Conservation (phyloP, 129 eudicot species). For the Flaveria bidentis region DNA sequence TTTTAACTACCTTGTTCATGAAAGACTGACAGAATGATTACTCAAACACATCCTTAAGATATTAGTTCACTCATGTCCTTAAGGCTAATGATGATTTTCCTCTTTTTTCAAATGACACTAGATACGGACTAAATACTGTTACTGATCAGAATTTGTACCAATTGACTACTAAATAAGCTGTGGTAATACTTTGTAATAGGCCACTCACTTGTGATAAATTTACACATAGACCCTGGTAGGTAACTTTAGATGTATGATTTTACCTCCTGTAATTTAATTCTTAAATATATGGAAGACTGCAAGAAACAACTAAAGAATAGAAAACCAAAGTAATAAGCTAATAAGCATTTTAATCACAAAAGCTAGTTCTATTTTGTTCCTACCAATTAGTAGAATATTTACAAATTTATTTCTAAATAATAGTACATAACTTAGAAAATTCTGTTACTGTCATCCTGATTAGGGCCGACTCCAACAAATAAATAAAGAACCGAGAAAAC, state of each 20-base stretch:
- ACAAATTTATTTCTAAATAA: background rate
- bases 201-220: background rate
- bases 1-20: constrained; percentile 9
- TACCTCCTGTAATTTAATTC: background rate
- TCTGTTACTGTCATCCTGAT: no score
- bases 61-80: background rate
- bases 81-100: constrained; percentile 12
- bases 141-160: background rate
- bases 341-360: background rate
- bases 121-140: background rate
- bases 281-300: constrained; percentile 1
- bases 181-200: constrained; percentile 3
- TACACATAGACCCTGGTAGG: background rate
- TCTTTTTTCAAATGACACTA: background rate
- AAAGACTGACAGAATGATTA: constrained; percentile 5
- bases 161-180: background rate
- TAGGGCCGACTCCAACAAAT: background rate
- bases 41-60: background rate
- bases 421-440: background rate
- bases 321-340: background rate
- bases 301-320: background rate
- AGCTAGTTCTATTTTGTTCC: background rate
- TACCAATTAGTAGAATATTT: background rate
- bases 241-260: background rate
- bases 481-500: background rate